A percentile compares a stretch with the other conserved stretches of the same genome.
Conservation (phyloP, 2,329 filamentous ascomycete genomes). For the Nemania serpens region DNA sequence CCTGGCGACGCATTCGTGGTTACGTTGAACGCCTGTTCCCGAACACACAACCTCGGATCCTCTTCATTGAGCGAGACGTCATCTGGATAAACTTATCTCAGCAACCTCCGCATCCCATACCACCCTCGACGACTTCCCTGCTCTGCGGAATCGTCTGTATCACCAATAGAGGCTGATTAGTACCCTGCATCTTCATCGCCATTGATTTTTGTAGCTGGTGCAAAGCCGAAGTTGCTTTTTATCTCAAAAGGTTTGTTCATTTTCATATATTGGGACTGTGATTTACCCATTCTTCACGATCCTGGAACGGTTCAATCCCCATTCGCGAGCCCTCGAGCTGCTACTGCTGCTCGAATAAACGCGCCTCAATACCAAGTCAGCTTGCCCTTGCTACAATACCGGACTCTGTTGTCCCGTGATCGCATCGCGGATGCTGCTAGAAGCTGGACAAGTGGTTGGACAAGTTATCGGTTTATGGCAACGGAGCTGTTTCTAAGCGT, state of each 20-base stretch:
- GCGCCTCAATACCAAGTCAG: too few relatives aligned
- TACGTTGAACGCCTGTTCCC: conserved; percentile 5
- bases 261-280: neutral
- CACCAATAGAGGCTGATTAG: too few relatives aligned
- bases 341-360: too few relatives aligned
- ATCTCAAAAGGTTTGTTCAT: neutral
- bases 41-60: conserved; percentile 28
- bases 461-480: neutral
- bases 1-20: conserved; percentile 32
- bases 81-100: conserved; percentile 27
- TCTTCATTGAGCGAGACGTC: conserved; percentile 35
- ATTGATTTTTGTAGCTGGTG: neutral
- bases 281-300: too few relatives aligned
- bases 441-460: neutral
- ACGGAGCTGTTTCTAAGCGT: neutral
- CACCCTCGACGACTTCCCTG: neutral
- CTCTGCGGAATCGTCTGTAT: too few relatives aligned
- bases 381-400: too few relatives aligned
- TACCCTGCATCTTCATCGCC: neutral
- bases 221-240: neutral
- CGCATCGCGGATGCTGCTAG: too few relatives aligned
- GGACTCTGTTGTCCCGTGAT: too few relatives aligned
- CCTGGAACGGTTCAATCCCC: too few relatives aligned
- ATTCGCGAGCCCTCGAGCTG: too few relatives aligned
- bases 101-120: neutral